A percentile compares a stretch with the other conserved stretches of the same genome.
Conservation (phyloP, 768 basidiomycete genomes). For the Cystofilobasidium capitatum region DNA sequence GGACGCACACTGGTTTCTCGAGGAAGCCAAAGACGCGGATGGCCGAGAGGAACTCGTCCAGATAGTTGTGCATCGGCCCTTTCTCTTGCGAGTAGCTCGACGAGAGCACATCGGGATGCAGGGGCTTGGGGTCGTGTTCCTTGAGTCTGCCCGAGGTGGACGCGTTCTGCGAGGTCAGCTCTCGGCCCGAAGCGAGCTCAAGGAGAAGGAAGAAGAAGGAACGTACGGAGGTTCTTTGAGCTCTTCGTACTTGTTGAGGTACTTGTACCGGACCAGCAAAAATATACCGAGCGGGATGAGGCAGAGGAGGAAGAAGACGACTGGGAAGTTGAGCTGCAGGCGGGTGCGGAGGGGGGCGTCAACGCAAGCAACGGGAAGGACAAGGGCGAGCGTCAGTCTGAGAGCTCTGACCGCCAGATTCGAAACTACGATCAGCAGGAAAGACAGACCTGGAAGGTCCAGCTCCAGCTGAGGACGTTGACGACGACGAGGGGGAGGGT, state of each 20-base stretch:
- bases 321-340: constrained; percentile 77
- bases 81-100: constrained; percentile 37
- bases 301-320: constrained; percentile 66
- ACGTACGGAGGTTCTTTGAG: constrained; percentile 39
- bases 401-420: neutral
- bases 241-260: constrained; percentile 42
- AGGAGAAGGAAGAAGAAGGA: neutral
- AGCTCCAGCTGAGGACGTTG: constrained; percentile 16
- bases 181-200: neutral
- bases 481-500: constrained; percentile 56
- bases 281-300: constrained; percentile 59
- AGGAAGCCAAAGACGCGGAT: constrained; percentile 95
- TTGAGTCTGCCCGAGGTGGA: constrained; percentile 41
- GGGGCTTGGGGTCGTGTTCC: constrained; percentile 72
- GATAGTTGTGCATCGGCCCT: constrained; percentile 76
- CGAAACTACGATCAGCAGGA: neutral
- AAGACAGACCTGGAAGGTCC: constrained; percentile 50
- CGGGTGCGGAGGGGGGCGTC: constrained; percentile 21
- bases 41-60: constrained; percentile 93
- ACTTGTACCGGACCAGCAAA: constrained; percentile 63
- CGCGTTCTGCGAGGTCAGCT: neutral
- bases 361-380: neutral
- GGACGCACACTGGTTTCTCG: constrained; percentile 73
- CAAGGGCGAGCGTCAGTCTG: neutral
- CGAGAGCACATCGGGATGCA: constrained; percentile 85